Evolutionary conservation across 2,329 filamentous ascomycete species (phyloP).

Genomic region (Cucurbitaria berberidis): DNA sequence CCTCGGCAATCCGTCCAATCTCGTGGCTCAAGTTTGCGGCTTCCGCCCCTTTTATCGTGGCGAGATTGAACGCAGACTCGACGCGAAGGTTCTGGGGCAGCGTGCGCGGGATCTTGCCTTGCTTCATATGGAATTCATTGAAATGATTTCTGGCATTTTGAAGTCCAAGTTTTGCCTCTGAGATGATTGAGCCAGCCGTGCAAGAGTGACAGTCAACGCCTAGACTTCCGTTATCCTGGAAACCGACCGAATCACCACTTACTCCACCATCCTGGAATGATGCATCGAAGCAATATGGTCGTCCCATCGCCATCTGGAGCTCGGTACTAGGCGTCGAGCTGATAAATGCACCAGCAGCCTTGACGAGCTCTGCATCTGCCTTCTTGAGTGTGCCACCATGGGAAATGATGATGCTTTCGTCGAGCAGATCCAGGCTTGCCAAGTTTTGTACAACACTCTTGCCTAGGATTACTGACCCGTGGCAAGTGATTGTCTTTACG

Average conservation of each 20-base stretch:
- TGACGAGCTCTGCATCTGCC: constrained; percentile 47
- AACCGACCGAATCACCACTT: constrained; percentile 19
- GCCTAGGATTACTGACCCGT: constrained; percentile 33
- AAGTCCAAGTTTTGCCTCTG: constrained; percentile 61
- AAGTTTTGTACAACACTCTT: constrained; percentile 27
- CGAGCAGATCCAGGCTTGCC: constrained; percentile 48
- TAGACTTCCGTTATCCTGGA: constrained; percentile 54
- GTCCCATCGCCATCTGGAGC: constrained; percentile 55
- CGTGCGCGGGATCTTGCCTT: constrained; percentile 53
- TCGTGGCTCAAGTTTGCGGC: constrained; percentile 51
- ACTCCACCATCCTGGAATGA: constrained; percentile 21
- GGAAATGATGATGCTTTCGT: constrained; percentile 52
- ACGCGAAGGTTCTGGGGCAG: constrained; percentile 54
- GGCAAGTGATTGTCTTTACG: constrained; percentile 53
- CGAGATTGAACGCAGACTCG: constrained; percentile 58
- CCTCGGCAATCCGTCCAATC: constrained; percentile 55
- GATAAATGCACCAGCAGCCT: constrained; percentile 45
- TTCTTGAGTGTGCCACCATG: constrained; percentile 47
- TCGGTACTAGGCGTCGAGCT: constrained; percentile 59
- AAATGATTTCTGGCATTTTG: constrained; percentile 55
- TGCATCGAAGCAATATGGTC: constrained; percentile 47
- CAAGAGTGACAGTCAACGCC: constrained; percentile 63
- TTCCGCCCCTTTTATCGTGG: constrained; percentile 55
- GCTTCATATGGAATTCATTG: constrained; percentile 49
- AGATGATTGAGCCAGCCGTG: constrained; percentile 53